Evolutionary conservation across 1,284 basidiomycete species (phyloP), one percentile per base, ranked within the genome.

Genomic region (Phylloboletellus chloephorus): DNA sequence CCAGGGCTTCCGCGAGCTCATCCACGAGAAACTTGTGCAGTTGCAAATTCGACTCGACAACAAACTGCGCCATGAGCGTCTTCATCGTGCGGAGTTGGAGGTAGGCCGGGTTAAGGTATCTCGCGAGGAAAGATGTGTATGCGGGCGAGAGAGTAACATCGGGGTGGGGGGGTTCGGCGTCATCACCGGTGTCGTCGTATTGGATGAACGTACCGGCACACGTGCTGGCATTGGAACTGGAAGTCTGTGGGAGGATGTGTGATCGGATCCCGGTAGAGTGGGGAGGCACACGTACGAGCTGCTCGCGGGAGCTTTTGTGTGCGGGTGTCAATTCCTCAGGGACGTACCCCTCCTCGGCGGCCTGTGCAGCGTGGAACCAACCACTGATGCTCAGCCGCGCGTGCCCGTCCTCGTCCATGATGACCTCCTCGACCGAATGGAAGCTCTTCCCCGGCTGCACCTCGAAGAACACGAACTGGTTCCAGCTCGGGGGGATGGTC

Each of bases 361-460:
- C 80, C 57, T 95, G 83, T 0, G 90, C 85, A 13, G 84, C 81
- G 63, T 98, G 95, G 72, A 95, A 96, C 93, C 95, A 98, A 6
- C 95, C 95, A 50, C 88, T 93, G 53, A 98, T 88, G 56, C 89
- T 92, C 48, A 98, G 67, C 32, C 91, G 68, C 60, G 82, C 73
- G 25, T 81, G 67, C 0, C 81, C 82, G 47, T 86, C 82, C 51
- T 80, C 74, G 12, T 68, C 84, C 0, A 90, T 82, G n/a, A 93
- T 79, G 16, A 98, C 95, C 63, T 98, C 95, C 59, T 98, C 90
- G 6, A 98, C 95, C 1, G 92, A 89, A 65, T 98, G 95, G 69
- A 98, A 98, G 56, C 92, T 97, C 61, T 78, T 74, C 0, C 95
- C 90, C 0, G 85, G 92, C 68, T 85, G 86, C 11, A 86, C 82